Evolutionary conservation across 2,329 filamentous ascomycete species (phyloP), one percentile per base, ranked within the genome.

Genomic region (Aureobasidium namibiae): DNA sequence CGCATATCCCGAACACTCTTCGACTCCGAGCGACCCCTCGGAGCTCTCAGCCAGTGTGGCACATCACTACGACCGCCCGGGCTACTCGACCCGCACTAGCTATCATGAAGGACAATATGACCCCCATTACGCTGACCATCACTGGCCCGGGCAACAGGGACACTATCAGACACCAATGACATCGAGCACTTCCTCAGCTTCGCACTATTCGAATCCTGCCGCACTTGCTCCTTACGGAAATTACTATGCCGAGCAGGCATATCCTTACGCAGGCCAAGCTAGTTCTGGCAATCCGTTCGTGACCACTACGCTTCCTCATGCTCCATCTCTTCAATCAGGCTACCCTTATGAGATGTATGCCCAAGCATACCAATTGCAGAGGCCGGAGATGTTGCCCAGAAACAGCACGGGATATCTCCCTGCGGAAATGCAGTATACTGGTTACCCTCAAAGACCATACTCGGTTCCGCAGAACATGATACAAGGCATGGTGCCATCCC

Each of bases 31-130:
- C 60, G 61, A 64, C 38, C 63, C 64, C 56, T 71, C 70, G 49
- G 68, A 70, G 67, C 71, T 73, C 61, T 69, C 67, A 24, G 69
- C 73, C 60, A 73, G 74, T 62, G 68, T 76, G 70, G 75, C 75
- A 52, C 70, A 67, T 48, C 69, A 71, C 18, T 23, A 50, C 26
- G 16, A n/a, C 24, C 34, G 36, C 21, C 11, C 16, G 18, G 41
- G 9, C 42, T 70, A 63, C 66, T 61, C 60, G 69, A 61, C 65
- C 69, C 65, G 13, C 34, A 68, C 70, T 33, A 70, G 72, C 60
- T 71, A 71, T 60, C 65, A 68, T 54, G 66, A 67, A 16, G 41
- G 36, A 39, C 18, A 57, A 56, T 60, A 7, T 64, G 67, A 45
- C 7, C 23, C 2, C 10, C 6, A 2, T 3, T 70, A 67, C 45